Percentiles rank a stretch among this genome's conserved stretches.
Evolutionary conservation across 441 rosid genomes (phyloP).

Genomic region (Adansonia madagascariensis): DNA sequence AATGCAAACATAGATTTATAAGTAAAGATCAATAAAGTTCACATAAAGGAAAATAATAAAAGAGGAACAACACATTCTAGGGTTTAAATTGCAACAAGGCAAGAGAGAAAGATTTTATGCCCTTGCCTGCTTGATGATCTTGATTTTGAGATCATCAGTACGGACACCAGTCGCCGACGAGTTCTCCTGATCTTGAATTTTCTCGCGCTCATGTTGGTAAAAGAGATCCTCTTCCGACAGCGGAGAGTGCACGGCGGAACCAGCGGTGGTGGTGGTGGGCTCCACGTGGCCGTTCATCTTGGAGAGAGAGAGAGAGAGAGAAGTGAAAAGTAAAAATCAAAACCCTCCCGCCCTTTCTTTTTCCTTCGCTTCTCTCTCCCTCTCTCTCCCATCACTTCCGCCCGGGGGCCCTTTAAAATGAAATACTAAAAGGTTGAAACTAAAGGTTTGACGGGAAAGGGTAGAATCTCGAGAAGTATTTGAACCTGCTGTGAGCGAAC

Average conservation of each 20-base stretch:
- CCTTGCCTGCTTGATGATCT: slow-evolving; percentile 78
- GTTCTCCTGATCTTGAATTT: slow-evolving; percentile 35
- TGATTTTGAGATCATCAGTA: slow-evolving; percentile 61
- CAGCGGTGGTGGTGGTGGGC: slow-evolving; percentile 30
- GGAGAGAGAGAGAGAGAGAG: slow-evolving; percentile 24
- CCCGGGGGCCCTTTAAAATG: too few relatives aligned
- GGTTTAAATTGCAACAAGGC: neutral
- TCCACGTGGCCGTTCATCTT: slow-evolving; percentile 53
- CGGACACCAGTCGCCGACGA: slow-evolving; percentile 38
- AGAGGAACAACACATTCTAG: neutral
- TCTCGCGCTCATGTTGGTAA: slow-evolving; percentile 30
- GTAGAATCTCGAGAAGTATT: neutral
- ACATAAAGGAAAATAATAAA: neutral
- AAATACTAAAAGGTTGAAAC: neutral
- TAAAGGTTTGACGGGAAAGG: slow-evolving; percentile 6
- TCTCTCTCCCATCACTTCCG: slow-evolving; percentile 14
- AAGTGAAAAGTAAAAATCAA: slow-evolving; percentile 23
- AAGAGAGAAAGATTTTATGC: neutral
- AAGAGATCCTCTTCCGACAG: slow-evolving; percentile 58
- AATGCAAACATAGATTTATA: neutral
- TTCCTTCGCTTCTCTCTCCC: slow-evolving; percentile 29
- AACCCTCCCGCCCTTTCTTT: slow-evolving; percentile 49
- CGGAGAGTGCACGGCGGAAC: slow-evolving; percentile 34
- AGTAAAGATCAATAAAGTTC: neutral
- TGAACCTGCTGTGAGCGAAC: neutral